Evolutionary conservation across 2,329 filamentous ascomycete genomes (phyloP), one percentile per base, ranked within the genome.

Genomic region (Alternaria consortialis): DNA sequence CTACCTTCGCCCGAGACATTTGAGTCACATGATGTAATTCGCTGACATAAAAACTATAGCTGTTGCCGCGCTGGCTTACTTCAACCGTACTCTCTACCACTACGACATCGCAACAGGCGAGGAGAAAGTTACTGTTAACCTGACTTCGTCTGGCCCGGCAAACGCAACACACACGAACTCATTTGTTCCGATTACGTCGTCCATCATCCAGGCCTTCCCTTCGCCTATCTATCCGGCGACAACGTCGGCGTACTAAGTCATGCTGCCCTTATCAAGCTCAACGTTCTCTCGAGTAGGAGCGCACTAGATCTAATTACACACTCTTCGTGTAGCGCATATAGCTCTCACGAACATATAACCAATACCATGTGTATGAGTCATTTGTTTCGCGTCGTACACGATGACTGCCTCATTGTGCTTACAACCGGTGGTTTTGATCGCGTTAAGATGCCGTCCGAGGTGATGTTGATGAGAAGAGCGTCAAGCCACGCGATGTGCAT

Each of bases 141-240:
- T 77, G 32, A 74, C 68, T 5, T 75, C 74, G 5, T 67, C 63
- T 11, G 80, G 80, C 0, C 37, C 63, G 7, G 65, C 78, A 5
- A 77, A 78, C 40, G 73, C 80, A 1, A 81, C 79, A 12, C 80
- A 81, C 42, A 81, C 78, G 5, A 72, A 79, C 42, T 62, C 74
- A 12, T 80, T 71, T 57, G 74, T 79, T 7, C 63, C 77, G 25
- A 60, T 81, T 54, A 71, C 77, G 1, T 60, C 56, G 12, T 64
- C 68, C 8, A 39, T 54, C 7, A 20, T 62, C 9, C 57, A 44
- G 15, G n/a, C 7, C 0, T 63, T 66, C n/a, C 59, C 66, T 5
- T 58, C 51, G 23, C 64, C 67, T 2, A 68, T 70, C 6, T 67
- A 69, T 6, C 66, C 66, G 5, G 54, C 61, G 7, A 53, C 64